Evolutionary conservation across 139 green algal species (phyloP).

Genomic region (Spirogloea muscicola): DNA sequence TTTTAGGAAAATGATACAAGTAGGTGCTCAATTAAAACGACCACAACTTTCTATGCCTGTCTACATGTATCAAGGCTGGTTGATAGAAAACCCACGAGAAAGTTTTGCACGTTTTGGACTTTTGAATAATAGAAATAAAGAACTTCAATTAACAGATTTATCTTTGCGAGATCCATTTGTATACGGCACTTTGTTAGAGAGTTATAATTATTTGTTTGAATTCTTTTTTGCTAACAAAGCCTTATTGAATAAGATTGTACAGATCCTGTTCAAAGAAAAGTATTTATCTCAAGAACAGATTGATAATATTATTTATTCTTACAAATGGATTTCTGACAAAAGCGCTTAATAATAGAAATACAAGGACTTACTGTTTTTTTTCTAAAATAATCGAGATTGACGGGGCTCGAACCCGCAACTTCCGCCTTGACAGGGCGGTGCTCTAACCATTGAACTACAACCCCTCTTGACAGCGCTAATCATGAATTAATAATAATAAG

Average conservation of each 20-base stretch:
- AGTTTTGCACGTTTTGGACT: slow-evolving; percentile 1
- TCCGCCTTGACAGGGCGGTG: too few species aligned
- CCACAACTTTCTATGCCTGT: neutral
- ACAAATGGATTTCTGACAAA: too few species aligned
- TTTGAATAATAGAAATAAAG: slow-evolving; percentile 2
- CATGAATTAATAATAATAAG: too few species aligned
- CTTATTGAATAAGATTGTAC: neutral
- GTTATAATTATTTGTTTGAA: slow-evolving; percentile 8
- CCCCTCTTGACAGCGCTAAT: too few species aligned
- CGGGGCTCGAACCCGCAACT: too few species aligned
- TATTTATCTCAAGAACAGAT: slow-evolving; percentile 2
- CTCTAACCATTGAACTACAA: too few species aligned
- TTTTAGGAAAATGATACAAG: slow-evolving; percentile 9
- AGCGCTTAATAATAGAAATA: too few species aligned
- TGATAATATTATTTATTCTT: neutral
- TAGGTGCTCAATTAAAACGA: neutral
- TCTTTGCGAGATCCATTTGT: too few species aligned
- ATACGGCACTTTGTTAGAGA: slow-evolving; percentile 2
- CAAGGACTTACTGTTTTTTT: too few species aligned
- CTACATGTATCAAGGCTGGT: slow-evolving; percentile 3
- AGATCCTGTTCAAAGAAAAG: neutral
- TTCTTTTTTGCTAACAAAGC: slow-evolving; percentile 3
- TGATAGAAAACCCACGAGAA: neutral
- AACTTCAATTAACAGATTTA: slow-evolving; percentile 1
- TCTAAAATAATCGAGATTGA: too few species aligned